Evolutionary conservation across 2,329 filamentous ascomycete genomes (phyloP), one percentile per base, ranked within the genome.

Genomic region (Fusarium sp.): DNA sequence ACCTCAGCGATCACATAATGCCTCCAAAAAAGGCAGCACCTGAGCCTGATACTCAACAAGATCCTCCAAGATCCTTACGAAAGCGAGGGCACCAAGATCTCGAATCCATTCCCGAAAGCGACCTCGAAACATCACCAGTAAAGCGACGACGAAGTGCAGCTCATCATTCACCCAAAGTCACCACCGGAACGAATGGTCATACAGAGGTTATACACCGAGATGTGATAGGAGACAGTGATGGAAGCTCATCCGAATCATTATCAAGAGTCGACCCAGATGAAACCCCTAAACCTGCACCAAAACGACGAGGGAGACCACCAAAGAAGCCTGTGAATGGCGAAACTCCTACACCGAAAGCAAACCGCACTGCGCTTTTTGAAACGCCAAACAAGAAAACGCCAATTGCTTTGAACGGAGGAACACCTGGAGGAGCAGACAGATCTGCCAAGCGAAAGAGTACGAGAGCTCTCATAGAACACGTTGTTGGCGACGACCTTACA

Each of bases 381-480:
- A 87, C 86, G 0, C 85, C 85, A 0, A 76, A 80, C 18, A 85
- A 77, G 35, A 49, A 80, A 60, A 66, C 75, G 8, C 76, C 70
- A 1, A 52, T 74, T 27, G 77, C 78, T 16, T 57, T 77, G 27
- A 83, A 78, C 39, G 82, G 80, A 11, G 77, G 83, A 38, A 94
- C 92, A 3, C 92, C 93, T 0, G 88, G 89, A 45, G 92, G 93
- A 72, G 92, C 92, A 25, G 94, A 98, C 82, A 90, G 93, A 54
- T 98, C 95, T 10, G 95, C 95, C 4, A 90, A 93, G 76, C 91
- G 91, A 78, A 98, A 97, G 85, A 97, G 93, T 79, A 93, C 92
- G 27, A 87, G 91, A 57, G 89, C 90, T 7, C 83, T 98, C 57
- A 91, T 97, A 41, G 90, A 95, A 78, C 90, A 91, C 46, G 90